These are phyloP conservation scores for Draba incana DNA, from an alignment of 345 rosid species.

Conservation along the genomic window DNA sequence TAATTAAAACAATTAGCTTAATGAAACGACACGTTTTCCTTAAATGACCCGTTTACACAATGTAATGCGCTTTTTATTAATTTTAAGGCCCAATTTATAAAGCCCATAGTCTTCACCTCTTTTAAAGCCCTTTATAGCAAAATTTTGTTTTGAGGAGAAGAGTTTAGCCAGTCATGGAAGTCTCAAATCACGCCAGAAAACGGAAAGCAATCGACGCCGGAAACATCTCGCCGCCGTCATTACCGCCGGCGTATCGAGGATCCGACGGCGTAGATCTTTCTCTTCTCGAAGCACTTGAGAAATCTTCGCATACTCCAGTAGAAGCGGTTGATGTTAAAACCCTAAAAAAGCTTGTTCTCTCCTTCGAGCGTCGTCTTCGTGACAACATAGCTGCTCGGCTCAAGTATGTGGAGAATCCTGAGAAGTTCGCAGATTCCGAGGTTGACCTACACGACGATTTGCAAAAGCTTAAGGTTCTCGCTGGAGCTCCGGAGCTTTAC, in stretches of 20 bases:
- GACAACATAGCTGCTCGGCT: constrained; percentile 97
- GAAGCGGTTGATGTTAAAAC: constrained; percentile 79
- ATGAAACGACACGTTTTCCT: neutral
- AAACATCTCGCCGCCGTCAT: constrained; percentile 22
- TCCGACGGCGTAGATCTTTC: constrained; percentile 57
- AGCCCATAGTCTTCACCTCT: neutral
- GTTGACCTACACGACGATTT: constrained; percentile 78
- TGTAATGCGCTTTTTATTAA: neutral
- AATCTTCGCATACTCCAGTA: constrained; percentile 65
- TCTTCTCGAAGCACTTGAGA: constrained; percentile 86
- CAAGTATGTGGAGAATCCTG: constrained; percentile 90
- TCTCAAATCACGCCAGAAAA: constrained; percentile 40
- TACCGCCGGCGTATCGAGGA: constrained; percentile 29
- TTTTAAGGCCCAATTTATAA: neutral
- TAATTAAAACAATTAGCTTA: no score
- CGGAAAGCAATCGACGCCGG: constrained; percentile 43
- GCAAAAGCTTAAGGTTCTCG: constrained; percentile 83
- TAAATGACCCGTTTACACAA: neutral
- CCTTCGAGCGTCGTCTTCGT: constrained; percentile 95
- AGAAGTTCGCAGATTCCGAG: constrained; percentile 85
- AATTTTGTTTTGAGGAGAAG: neutral
- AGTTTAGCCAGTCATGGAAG: constrained; percentile 43
- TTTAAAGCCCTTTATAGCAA: neutral
- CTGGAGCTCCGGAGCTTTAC: constrained; percentile 93
- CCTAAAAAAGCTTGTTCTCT: constrained; percentile 80